phyloP scores from a whole-genome alignment of 2,329 filamentous ascomycete species.

The Fusarium subtropicale region DNA sequence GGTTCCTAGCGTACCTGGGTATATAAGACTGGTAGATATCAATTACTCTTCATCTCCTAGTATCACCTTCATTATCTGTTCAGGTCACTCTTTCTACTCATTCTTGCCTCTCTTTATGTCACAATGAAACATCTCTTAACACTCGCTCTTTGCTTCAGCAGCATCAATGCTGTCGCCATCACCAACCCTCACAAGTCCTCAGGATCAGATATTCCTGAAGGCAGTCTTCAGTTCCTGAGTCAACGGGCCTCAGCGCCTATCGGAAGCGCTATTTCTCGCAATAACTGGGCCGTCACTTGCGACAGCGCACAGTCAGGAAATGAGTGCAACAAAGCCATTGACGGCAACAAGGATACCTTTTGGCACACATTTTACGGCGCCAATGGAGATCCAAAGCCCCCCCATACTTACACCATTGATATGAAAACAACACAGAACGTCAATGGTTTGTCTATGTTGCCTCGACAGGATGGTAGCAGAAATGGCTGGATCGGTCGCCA shows the following conservation, averaged over 20 bases:
- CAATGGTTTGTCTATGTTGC: slow-evolving; percentile 28
- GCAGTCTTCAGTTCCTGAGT: background rate
- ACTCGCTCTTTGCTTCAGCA: background rate
- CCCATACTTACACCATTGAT: slow-evolving; percentile 25
- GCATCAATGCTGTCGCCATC: background rate
- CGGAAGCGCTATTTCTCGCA: slow-evolving; percentile 16
- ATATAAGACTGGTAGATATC: background rate
- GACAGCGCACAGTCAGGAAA: slow-evolving; percentile 22
- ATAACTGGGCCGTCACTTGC: slow-evolving; percentile 28
- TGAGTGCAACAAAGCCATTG: slow-evolving; percentile 30
- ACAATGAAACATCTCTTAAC: background rate
- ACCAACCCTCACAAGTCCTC: background rate
- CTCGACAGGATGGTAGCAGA: slow-evolving; percentile 12
- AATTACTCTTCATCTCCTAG: accelerated
- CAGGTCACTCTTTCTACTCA: background rate
- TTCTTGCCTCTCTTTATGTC: background rate
- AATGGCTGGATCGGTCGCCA: slow-evolving; percentile 22
- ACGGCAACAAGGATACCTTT: slow-evolving; percentile 20
- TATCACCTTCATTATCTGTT: background rate
- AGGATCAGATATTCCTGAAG: background rate
- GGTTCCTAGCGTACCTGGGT: no score
- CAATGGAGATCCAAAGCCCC: slow-evolving; percentile 12
- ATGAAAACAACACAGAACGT: slow-evolving; percentile 24
- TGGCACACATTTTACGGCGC: slow-evolving; percentile 22
- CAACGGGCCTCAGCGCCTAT: background rate